Evolutionary conservation across 345 rosid genomes (phyloP).

Genomic region (Nephelium lappaceum): DNA sequence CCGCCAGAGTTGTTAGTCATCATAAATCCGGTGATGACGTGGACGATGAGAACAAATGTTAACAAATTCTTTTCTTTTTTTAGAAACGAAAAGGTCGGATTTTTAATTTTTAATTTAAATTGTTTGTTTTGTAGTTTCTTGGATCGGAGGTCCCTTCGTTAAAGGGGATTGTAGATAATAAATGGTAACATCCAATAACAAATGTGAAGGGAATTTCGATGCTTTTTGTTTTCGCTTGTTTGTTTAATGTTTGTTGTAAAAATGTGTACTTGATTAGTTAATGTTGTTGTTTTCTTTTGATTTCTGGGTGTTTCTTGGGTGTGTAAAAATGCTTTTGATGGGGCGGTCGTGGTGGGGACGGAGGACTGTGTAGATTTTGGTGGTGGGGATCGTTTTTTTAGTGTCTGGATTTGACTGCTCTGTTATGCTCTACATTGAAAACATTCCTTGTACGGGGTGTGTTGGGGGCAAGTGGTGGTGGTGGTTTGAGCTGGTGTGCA

Average conservation of each 20-base stretch:
- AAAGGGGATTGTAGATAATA: slow-evolving; percentile 35
- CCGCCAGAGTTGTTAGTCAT: slow-evolving; percentile 71
- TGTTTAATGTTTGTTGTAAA: not conserved
- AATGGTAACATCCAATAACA: slow-evolving; percentile 20
- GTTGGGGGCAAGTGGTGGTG: too few relatives aligned
- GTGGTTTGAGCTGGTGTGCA: too few relatives aligned
- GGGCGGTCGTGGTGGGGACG: not conserved
- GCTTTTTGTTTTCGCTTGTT: not conserved
- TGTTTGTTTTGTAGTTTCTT: not conserved
- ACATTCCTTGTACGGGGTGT: too few relatives aligned
- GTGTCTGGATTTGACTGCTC: not conserved
- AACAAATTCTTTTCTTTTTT: not conserved
- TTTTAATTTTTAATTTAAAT: not conserved
- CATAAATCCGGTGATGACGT: slow-evolving; percentile 44
- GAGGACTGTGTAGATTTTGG: slow-evolving; percentile 7
- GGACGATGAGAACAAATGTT: slow-evolving; percentile 22
- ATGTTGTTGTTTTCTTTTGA: not conserved
- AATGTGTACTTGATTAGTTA: not conserved
- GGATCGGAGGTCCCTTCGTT: slow-evolving; percentile 5
- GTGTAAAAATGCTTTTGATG: not conserved
- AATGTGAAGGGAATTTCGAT: not conserved
- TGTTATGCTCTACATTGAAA: too few relatives aligned
- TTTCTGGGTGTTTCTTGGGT: not conserved
- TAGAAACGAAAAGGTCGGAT: too few relatives aligned
- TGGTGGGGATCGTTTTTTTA: not conserved